Evolutionary conservation across 108 stramenopile genomes (phyloP), one percentile per base, ranked within the genome.

Genomic region (Tribonema minus): DNA sequence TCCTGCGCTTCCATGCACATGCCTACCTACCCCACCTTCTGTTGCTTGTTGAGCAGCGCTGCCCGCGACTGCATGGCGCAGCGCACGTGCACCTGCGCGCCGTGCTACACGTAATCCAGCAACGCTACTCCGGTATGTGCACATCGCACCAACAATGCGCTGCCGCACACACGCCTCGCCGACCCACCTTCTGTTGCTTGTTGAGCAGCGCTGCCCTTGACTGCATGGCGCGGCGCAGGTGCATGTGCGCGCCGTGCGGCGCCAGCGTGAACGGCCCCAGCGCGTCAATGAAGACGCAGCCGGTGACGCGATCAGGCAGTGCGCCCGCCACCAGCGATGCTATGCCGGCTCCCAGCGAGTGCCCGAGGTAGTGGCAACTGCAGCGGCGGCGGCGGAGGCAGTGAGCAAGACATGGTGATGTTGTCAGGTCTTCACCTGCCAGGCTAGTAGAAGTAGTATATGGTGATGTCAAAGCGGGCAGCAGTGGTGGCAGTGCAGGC

Each of bases 261-360:
- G 29, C 28, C 30, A 29, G 1, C 0, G 77, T 27, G 37, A 62
- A 69, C 28, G 68, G 77, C 27, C 77, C 77, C 36, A 79, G 68
- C 28, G 58, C 38, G 34, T 79, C 77, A 32, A 79, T 60, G 32
- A 62, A 70, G 61, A 79, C 77, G 39, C 77, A 79, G 41, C 68
- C 60, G 26, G 68, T 61, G 61, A 79, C 77, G 38, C 46, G 3
- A 9, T 79, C 77, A 7, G 77, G 77, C 34, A 70, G 46, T 63
- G 64, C 66, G 20, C 64, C 67, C 32, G 77, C 68, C 25, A 79
- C 28, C 2, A 79, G 61, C n/a, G 68, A 63, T 15, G 68, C 77
- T 68, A 79, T 64, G 9, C 67, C 68, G 3, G 65, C 77, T 27
- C 77, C 77, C 62, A 70, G 35, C 26, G 77, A 79, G 60, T 79